Base-by-base conservation (phyloP, 176 grass and related monocot species). In the Musa itinerans region DNA sequence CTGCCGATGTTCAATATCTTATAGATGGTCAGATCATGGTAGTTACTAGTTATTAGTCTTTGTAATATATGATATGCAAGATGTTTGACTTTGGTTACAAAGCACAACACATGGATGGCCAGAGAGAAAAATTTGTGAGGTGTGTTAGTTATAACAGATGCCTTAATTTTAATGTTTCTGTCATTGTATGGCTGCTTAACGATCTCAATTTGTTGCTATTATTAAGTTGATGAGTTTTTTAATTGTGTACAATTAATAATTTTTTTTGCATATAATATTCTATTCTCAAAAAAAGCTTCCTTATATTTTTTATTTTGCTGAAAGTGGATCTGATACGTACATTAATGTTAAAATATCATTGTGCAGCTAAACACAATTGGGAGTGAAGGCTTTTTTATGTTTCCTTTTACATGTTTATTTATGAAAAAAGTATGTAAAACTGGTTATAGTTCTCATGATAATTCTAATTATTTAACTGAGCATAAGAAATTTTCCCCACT, bases 31-130 rank as follows among this genome's bases (percentile, higher is more conserved):
- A n/a, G 14, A 61, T 20, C 19, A 61, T n/a, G n/a, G 2, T n/a
- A 61, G 17, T 1, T 61, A 61, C 8, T 13, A 61, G 16, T 17
- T 61, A 61, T 3, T n/a, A 58, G 55, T 64, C 21, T 25, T 23
- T 23, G 10, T 68, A 12, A 26, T 68, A 26, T 12, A 68, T 29
- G 65, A 43, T 34, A 68, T 11, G 7, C 74, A 80, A 76, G 75
- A 83, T 92, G 87, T 90, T 92, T 52, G 76, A 80, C 72, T 96
- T 85, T 81, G 83, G 71, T 65, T 83, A 83, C 68, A 79, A 79
- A 75, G 83, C 82, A 6, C 79, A 87, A 34, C 74, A 78, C 65
- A 93, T 87, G 69, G 73, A 80, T 82, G 90, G 90, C 7, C 83
- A 80, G 13, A 82, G 51, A 80, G 86, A 87, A 52, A 85, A 65